Evolutionary conservation across 768 basidiomycete genomes (phyloP), one percentile per base, ranked within the genome.

Genomic region (Strobilomyces echinocephalus): DNA sequence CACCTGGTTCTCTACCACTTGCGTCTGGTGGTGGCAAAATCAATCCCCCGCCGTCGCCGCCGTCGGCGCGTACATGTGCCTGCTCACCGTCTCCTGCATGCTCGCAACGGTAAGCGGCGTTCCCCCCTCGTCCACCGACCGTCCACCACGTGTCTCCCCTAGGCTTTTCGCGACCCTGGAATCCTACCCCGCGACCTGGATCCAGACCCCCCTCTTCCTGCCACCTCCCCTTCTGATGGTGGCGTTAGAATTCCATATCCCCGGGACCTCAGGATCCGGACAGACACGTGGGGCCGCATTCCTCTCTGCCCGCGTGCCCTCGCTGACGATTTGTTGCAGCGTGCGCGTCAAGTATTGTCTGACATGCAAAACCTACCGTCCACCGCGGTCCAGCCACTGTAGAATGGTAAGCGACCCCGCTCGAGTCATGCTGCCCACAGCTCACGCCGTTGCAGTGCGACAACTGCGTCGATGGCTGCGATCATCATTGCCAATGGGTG

Each of bases 381-480:
- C 95, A 8, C 95, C 95, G 5, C 76, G 95, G 57, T 88, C 93
- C 18, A 95, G 91, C 64, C 95, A 99, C 70, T 99, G 95, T 69
- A 91, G 94, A 68, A 81, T 97, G 82, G 92, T 91, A 60, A 64
- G 78, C 16, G 2, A 12, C 3, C 31, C 21, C 15, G 30, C 5
- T 38, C 16, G 4, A 0, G 5, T 3, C 31, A 5, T 34, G 21
- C 18, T 36, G 26, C 8, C 33, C 18, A 40, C 18, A 5, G 24
- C 53, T 67, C 43, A 54, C 33, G 26, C 41, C 16, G 5, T 42
- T 12, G 2, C 60, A 95, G 88, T 99, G 95, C 66, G 92, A 97
- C 62, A 98, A 98, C 66, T 99, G 95, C 64, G 92, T 97, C 15
- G 95, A 97, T 59, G 86, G 87, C 10, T 97, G 95, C 59, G 94